Base-by-base conservation (phyloP, 257 asterid genomes). In the Solanum tarijense region DNA sequence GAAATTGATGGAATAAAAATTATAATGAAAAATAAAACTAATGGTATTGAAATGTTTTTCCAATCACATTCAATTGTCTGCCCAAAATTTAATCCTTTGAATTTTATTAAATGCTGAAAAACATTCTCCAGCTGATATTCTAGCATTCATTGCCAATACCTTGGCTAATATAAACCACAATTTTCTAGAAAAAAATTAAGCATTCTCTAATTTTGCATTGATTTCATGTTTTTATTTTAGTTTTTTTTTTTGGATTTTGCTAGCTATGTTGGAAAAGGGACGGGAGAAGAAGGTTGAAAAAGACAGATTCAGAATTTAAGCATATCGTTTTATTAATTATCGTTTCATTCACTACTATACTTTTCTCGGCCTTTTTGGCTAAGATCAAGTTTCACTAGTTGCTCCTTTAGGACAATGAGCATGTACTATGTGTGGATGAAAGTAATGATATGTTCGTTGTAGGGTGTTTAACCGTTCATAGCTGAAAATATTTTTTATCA, bases 281-380 rank as follows among this genome's bases (percentile, higher is more conserved):
- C 4, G 12, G 7, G 35, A n/a, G 11, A 75, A 12, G 32, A 46
- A 38, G 20, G 12, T 76, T 10, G 7, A 38, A 4, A 76, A 38
- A n/a, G 34, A 5, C 23, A 38, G 7, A n/a, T 76, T 4, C 12
- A 11, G 20, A 35, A 74, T 74, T 74, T 74, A 76, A 38, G 12
- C 43, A 5, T 11, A 23, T 39, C 5, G 2, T 20, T 41, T 41
- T 35, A 11, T 73, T 73, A 12, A 73, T 20, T 20, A 6, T 4
- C 16, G 1, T 35, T 74, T 35, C 3, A 35, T 20, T 35, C 7
- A 5, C 5, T 74, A 21, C 5, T 18, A 89, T 88, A 88, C 89
- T 88, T 92, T 90, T 91, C 91, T 92, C 89, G 88, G 90, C 87
- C 90, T 89, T 92, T 91, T 91, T 91, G 93, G 93, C 91, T 91